These are phyloP conservation scores for Nidularia pulvinata DNA, from an alignment of 768 basidiomycete species.

Conservation along the genomic window DNA sequence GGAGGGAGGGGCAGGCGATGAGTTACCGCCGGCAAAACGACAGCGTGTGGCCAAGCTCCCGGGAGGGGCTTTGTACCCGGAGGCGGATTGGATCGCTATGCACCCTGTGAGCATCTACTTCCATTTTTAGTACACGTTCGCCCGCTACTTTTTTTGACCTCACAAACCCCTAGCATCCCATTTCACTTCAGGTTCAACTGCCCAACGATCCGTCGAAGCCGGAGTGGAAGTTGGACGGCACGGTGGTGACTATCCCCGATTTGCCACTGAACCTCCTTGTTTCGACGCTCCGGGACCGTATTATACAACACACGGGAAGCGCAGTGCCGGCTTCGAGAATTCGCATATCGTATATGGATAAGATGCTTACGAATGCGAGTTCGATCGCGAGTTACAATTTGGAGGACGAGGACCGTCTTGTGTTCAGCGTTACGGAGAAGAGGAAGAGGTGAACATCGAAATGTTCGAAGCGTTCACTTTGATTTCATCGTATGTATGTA, in stretches of 20 bases:
- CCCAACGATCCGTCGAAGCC: conserved; percentile 82
- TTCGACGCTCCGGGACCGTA: conserved; percentile 88
- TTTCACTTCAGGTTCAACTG: conserved; percentile 83
- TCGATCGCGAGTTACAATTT: conserved; percentile 88
- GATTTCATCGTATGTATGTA: not conserved
- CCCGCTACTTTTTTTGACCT: conserved; percentile 4
- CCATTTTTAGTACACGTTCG: not conserved
- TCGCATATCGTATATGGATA: conserved; percentile 75
- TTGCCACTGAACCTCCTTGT: conserved; percentile 84
- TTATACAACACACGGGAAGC: conserved; percentile 77
- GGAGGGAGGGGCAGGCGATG: conserved; percentile 59
- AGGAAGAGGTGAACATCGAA: conserved; percentile 68
- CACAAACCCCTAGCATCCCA: conserved; percentile 75
- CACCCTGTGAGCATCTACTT: conserved; percentile 66
- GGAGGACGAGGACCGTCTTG: conserved; percentile 87
- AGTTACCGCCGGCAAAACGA: conserved; percentile 82
- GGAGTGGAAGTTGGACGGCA: conserved; percentile 92
- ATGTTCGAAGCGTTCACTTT: conserved; percentile 5
- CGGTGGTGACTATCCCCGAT: conserved; percentile 74
- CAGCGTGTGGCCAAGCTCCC: conserved; percentile 86
- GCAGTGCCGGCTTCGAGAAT: conserved; percentile 81
- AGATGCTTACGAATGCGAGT: conserved; percentile 85
- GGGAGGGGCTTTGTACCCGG: conserved; percentile 82
- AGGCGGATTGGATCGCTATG: conserved; percentile 88
- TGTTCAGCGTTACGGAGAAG: conserved; percentile 72